These are phyloP conservation scores for Neobulgaria alba DNA, from an alignment of 2,329 filamentous ascomycete genomes.

Conservation along the genomic window DNA sequence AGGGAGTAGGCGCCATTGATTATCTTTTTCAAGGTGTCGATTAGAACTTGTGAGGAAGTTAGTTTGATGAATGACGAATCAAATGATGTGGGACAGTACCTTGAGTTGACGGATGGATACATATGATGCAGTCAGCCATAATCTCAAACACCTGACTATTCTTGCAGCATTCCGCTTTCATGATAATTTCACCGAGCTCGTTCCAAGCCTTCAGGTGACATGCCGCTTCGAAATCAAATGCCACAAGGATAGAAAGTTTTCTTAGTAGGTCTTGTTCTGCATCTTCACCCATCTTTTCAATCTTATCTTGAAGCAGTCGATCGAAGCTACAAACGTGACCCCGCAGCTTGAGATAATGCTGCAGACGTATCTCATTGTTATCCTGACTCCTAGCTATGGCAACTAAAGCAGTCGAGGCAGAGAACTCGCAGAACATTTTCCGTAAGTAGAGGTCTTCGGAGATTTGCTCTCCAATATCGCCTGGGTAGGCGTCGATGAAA, in stretches of 20 bases:
- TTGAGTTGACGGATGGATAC: slow-evolving; percentile 41
- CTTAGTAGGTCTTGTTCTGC: slow-evolving; percentile 43
- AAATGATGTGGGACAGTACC: slow-evolving; percentile 31
- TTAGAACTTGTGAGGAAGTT: slow-evolving; percentile 32
- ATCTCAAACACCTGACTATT: slow-evolving; percentile 45
- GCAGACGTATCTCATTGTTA: slow-evolving; percentile 40
- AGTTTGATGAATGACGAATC: slow-evolving; percentile 2
- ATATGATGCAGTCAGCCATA: slow-evolving; percentile 58
- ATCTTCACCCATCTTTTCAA: slow-evolving; percentile 34
- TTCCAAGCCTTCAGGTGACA: slow-evolving; percentile 60
- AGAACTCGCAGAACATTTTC: slow-evolving; percentile 61
- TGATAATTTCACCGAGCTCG: slow-evolving; percentile 51
- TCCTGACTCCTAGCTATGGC: slow-evolving; percentile 45
- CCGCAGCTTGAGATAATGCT: slow-evolving; percentile 54
- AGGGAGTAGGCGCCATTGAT: slow-evolving; percentile 59
- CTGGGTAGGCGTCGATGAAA: slow-evolving; percentile 44
- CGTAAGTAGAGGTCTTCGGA: slow-evolving; percentile 47
- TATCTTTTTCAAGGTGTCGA: slow-evolving; percentile 51
- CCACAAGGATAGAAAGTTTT: slow-evolving; percentile 59
- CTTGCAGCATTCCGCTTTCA: slow-evolving; percentile 37
- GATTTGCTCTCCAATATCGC: slow-evolving; percentile 34
- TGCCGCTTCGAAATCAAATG: slow-evolving; percentile 74
- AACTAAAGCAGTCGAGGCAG: slow-evolving; percentile 45
- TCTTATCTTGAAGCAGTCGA: slow-evolving; percentile 32
- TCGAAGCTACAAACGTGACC: slow-evolving; percentile 54